Evolutionary conservation across 192 early-diverging fungal genomes (phyloP).

Genomic region (Coemansia aciculifera): DNA sequence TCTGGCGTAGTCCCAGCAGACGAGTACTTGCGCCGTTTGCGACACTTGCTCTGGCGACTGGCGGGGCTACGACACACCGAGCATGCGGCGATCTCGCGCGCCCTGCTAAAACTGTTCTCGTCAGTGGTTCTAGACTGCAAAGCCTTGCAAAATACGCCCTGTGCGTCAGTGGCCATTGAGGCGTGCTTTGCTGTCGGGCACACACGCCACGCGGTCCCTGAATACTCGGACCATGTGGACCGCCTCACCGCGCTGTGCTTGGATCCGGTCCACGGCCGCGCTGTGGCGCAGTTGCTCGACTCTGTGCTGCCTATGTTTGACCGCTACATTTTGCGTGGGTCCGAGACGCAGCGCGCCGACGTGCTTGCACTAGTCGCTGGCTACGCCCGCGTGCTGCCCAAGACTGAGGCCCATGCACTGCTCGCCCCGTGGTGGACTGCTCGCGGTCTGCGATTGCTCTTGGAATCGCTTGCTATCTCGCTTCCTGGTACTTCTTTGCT

Average conservation of each 20-base stretch:
- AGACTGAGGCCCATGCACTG: slow-evolving; percentile 5
- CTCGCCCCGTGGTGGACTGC: slow-evolving; percentile 32
- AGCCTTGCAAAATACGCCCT: slow-evolving; percentile 4
- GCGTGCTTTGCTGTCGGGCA: slow-evolving; percentile 20
- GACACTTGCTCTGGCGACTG: slow-evolving; percentile 38
- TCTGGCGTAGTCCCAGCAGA: neutral
- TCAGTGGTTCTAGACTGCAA: slow-evolving; percentile 11
- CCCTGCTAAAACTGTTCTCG: slow-evolving; percentile 26
- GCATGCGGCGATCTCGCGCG: neutral
- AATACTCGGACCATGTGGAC: slow-evolving; percentile 6
- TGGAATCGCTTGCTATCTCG: slow-evolving; percentile 26
- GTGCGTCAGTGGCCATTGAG: slow-evolving; percentile 23
- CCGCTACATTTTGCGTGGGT: slow-evolving; percentile 15
- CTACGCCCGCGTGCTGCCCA: slow-evolving; percentile 16
- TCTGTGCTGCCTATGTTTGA: slow-evolving; percentile 25
- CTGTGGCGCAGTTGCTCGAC: slow-evolving; percentile 8
- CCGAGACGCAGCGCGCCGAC: slow-evolving; percentile 26
- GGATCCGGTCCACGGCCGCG: neutral
- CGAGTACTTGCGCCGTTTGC: slow-evolving; percentile 7
- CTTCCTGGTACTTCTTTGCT: slow-evolving; percentile 43
- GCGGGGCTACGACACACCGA: slow-evolving; percentile 32
- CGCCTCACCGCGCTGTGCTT: neutral
- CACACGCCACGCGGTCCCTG: neutral
- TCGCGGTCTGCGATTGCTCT: slow-evolving; percentile 22
- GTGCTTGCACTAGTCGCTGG: slow-evolving; percentile 24